Evolutionary conservation across 192 early-diverging fungal genomes (phyloP), one percentile per base, ranked within the genome.

Genomic region (Entomortierella chlamydospora): DNA sequence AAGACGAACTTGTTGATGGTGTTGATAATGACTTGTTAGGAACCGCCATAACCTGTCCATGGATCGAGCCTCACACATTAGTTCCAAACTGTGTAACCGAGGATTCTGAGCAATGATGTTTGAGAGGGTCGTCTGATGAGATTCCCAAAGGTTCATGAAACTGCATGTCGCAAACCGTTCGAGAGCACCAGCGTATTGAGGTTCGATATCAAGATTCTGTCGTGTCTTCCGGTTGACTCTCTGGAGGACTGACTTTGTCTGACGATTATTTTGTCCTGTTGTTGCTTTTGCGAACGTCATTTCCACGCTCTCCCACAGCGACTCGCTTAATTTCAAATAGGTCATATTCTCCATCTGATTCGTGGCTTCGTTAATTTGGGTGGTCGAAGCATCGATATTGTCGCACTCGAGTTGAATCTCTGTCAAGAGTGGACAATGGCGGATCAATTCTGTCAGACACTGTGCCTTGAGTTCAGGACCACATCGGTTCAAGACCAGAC

Each of bases 381-480:
- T 17, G 1, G 60, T 34, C 11, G 58, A 43, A 2, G 31, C 22
- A 13, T 69, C 67, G 49, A 61, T 39, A 13, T 53, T 53, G 37
- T 69, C 67, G 29, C 57, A 59, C 8, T 69, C 67, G 15, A 69
- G 31, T 11, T 60, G 67, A n/a, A 69, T 42, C 25, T 69, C 67
- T 9, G 67, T 42, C 31, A 69, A 34, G 50, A n/a, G 20, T 4
- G 67, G 67, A 12, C 47, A 60, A 29, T 61, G 67, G 15, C 37
- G 57, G 25, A 69, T 39, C 34, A 69, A 25, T n/a, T 49, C 33
- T 2, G 18, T 29, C 34, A 59, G 4, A 2, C 57, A 10, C 0
- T 50, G 45, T 5, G 67, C 57, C 25, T 59, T 39, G 4, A 50
- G 23, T 2, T 25, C 26, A 10, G 15, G 57, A 18, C 67, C 58